Evolutionary conservation across 352 stramenopile genomes (phyloP).

Genomic region (Vaucheria bursata): DNA sequence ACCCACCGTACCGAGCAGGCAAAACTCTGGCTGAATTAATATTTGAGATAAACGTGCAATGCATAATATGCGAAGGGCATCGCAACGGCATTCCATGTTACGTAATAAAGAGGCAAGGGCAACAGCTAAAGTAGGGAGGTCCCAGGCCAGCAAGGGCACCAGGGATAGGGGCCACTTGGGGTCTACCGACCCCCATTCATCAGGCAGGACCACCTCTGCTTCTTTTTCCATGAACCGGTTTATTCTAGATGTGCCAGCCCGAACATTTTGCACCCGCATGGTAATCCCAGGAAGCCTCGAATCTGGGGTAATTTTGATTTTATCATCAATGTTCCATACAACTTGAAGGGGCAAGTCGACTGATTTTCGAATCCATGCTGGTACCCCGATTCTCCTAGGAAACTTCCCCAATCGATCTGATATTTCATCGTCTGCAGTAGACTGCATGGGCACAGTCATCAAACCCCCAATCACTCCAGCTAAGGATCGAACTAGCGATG

Average conservation of each 20-base stretch:
- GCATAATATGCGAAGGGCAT: constrained; percentile 6
- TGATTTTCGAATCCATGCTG: neutral
- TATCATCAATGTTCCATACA: too few species aligned
- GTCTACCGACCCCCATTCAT: neutral
- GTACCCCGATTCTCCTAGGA: neutral
- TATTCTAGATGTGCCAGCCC: neutral
- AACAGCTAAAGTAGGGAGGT: constrained; percentile 19
- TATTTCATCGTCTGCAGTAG: neutral
- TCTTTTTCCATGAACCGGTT: neutral
- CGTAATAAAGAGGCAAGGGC: constrained; percentile 2
- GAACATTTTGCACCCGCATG: constrained; percentile 13
- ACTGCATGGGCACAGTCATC: neutral
- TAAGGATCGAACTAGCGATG: neutral
- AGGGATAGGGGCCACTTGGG: neutral
- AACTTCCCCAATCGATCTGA: neutral
- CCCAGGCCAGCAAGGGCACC: constrained; percentile 24
- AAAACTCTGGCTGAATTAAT: constrained; percentile 24
- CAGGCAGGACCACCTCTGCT: neutral
- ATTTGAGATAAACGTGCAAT: constrained; percentile 20
- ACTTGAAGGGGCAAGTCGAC: neutral
- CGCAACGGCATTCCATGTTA: neutral
- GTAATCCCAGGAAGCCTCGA: neutral
- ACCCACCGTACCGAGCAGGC: constrained; percentile 14
- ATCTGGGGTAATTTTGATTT: neutral
- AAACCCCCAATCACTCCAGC: neutral